Base-by-base conservation (phyloP, 2,329 filamentous ascomycete genomes). In the Xylaria sp. region DNA sequence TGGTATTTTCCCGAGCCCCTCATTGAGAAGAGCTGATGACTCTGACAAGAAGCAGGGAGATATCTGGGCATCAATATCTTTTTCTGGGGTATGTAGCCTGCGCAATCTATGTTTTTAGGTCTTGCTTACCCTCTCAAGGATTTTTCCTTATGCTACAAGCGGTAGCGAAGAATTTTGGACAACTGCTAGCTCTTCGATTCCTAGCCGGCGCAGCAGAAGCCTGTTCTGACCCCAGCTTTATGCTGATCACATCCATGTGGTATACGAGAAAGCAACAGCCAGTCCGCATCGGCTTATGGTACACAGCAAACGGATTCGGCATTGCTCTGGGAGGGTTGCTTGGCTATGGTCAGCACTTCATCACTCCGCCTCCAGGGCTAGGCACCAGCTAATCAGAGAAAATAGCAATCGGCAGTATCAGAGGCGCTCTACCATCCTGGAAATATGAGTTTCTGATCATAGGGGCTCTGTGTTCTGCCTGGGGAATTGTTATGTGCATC, bases 181-280 rank as follows among this genome's bases (percentile, higher is more conserved):
- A 83, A 0, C 80, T 89, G 4, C 83, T 85, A 20, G 83, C 82
- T 6, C 79, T 88, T 15, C 81, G 87, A 42, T 84, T 84, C 1
- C 77, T 89, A 2, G 83, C 83, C 5, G 87, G 87, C 44, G 86
- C 85, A 0, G 85, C 85, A 10, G 87, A 89, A 77, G 85, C 86
- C 0, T 87, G 84, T 67, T 77, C 82, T 0, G 85, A 87, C 69
- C 87, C 87, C 0, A 83, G 82, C 0, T 86, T 89, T 67, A 86
- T 89, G 80, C 76, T 89, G 13, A 86, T 89, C 46, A 89, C 86
- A 0, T 83, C 82, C 3, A 88, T 88, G 85, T 90, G 86, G 73
- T 88, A 88, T 71, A 88, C 85, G 7, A 79, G 86, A 26, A 80
- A 82, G 7, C 84, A 89, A 69, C 87, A 89, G 65, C 86, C 87